Evolutionary conservation across 371 early-diverging fungal species (phyloP), one percentile per base, ranked within the genome.

Genomic region (Mucor velutinosus): DNA sequence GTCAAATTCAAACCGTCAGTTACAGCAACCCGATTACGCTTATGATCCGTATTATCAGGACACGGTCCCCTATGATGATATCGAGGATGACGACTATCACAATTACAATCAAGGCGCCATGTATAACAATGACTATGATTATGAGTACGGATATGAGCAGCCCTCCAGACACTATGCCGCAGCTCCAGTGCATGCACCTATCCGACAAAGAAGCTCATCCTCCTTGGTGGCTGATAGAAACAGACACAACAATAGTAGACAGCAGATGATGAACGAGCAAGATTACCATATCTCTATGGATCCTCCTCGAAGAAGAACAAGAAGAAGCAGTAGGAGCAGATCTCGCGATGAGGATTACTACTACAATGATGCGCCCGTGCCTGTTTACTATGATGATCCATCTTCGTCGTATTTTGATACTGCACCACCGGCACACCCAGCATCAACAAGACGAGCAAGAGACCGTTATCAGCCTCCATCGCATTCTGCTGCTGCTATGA

Each of bases 11-110:
- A 30, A 47, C 41, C 29, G 41, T 23, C 23, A 32, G 11, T 45
- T 29, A n/a, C 47, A 57, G 3, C 61, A 61, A 14, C 15, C 35
- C 3, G 53, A 63, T n/a, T 62, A 49, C 21, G 29, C 23, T 17
- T 58, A 58, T 39, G 51, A 53, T 29, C 11, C 41, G 1, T 41
- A 68, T 49, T 41, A 58, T 39, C 11, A 58, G 4, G 61, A 53
- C 23, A 41, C 30, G 0, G 19, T 37, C 25, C 23, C 29, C 1
- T 55, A 32, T 17, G 49, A 64, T 41, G 58, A 64, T 7, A 25
- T 39, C 12, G 55, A 64, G 14, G 60, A 67, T 23, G 55, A 39
- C 11, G 56, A 62, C 3, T 62, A 62, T 56, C 64, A 39, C 7
- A 14, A 47, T 8, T 53, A 12, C 27, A 27, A 25, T 14, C 53